Evolutionary conservation across 805 yeast species (phyloP), one percentile per base, ranked within the genome.

Genomic region (Lachancea sp.): DNA sequence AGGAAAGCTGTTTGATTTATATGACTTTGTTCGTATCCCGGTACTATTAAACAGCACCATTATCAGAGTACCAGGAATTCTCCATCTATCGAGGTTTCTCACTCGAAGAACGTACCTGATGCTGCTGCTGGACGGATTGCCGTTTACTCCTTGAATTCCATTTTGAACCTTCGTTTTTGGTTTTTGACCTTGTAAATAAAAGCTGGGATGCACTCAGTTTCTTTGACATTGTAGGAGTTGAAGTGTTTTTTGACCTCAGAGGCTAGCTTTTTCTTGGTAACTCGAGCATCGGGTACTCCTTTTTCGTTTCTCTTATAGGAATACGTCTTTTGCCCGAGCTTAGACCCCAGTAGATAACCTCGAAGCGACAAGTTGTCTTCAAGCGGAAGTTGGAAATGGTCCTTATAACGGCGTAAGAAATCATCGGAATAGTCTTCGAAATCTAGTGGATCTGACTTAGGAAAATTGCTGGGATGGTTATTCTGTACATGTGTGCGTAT

Each of bases 131-230:
- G n/a, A n/a, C n/a, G n/a, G n/a, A 6, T 3, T 35, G 3, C 31
- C n/a, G 18, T 15, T 22, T 30, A 20, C 19, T 42, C 56, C 27
- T 41, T 53, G 49, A 70, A 69, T 42, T 64, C 68, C 64, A 70
- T 56, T 47, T 60, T 67, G 55, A 70, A 71, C 27, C 65, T 72
- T 58, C 65, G 67, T 48, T 72, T 73, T 55, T 85, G 86, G 58
- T 87, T 82, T 57, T 79, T 80, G 43, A 87, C 89, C 56, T 85
- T 82, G 67, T 91, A 93, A 45, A 93, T 71, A 60, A 91, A 93
- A 56, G 85, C 89, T 31, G 96, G 87, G 33, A 91, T 80, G 27
- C 85, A 79, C 55, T 91, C 98, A 47, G 82, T 79, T 58, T 91
- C 99, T 54, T 85, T 80, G 3, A 80, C 79, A 11, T 76, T 73